Evolutionary conservation across 1,284 basidiomycete genomes (phyloP), one percentile per base, ranked within the genome.

Genomic region (Tilletia caries): DNA sequence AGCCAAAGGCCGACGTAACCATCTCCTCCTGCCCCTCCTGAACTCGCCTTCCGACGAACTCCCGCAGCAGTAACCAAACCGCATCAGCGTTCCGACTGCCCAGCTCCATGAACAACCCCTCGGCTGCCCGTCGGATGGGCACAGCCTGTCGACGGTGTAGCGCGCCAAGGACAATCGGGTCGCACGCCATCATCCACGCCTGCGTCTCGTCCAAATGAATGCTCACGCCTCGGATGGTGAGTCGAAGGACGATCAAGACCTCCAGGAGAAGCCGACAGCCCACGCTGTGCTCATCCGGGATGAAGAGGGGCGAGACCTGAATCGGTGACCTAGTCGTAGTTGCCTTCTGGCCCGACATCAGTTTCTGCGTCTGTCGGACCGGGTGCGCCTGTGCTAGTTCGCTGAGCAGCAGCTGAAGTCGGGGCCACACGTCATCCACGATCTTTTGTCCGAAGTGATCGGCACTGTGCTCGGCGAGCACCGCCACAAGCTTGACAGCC

Each of bases 371-470:
- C 6, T 29, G 18, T 5, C 33, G 58, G 3, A 18, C 20, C 58
- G 29, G 1, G 5, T 8, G 13, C 10, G 15, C 20, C 5, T 62
- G 58, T 20, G 58, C 29, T 10, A 62, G 15, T 34, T 62, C 33
- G 20, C 5, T 33, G 33, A 81, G 62, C 43, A 81, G 44, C 44
- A 52, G 25, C 12, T 67, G 65, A 52, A 79, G 72, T 3, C 80
- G 67, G 4, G 79, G 81, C 79, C 78, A 79, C 12, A 73, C 80
- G 18, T 82, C 76, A 25, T 76, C 68, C 4, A 78, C 52, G 27
- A 81, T 67, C 52, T 70, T 54, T 52, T 74, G 70, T 1, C 75
- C 75, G 27, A 82, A 70, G 58, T 75, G 79, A 4, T 79, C 80
- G 2, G 71, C 46, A 13, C 76, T 71, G 13, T 71, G 54, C 60